Evolutionary conservation across 2,329 filamentous ascomycete genomes (phyloP), one percentile per base, ranked within the genome.

Genomic region (Penicillium frequentans): DNA sequence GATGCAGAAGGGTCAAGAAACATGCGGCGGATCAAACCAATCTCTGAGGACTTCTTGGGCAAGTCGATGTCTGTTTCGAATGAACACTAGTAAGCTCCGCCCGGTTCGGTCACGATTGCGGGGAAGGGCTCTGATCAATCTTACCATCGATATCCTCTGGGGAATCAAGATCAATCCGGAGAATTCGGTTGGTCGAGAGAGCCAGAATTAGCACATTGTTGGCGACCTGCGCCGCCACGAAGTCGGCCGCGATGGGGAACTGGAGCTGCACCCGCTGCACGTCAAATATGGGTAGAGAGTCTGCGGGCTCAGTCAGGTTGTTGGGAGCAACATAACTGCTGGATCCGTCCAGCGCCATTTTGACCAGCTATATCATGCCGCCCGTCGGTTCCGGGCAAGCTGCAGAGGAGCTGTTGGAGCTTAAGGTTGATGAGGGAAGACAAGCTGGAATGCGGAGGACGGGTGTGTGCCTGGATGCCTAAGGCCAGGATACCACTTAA

Each of bases 1-100:
- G 92, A 97, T 27, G 95, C 95, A 11, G 93, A 96, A 27, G 95
- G 93, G 71, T 99, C 95, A 70, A 99, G 89, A 78, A 99, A 99
- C 85, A 99, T 91, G 79, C 90, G 91, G 66, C 90, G 88, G 70
- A 99, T 98, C 52, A 96, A 85, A 64, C 95, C 95, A 58, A 95
- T 85, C 74, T 99, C 93, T 37, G 91, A 89, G 16, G 91, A 86
- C 69, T 93, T 95, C 79, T 96, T 96, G 37, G 95, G 95, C 8
- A 99, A 86, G 74, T 99, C 95, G 73, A 99, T 96, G 76, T 99
- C 93, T 96, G 67, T 52, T 16, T n/a, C 56, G 26, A 57, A 60
- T 64, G 54, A 55, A 56, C 29, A 35, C 35, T 29, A 42, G 67
- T 64, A 70, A 45, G 59, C 51, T 58, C 47, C 49, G 43, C 35